A percentile compares a stretch with the other conserved stretches of the same genome.
These are phyloP conservation scores for Hansenula lynferdii DNA, from an alignment of 1,139 yeast species.

Conservation along the genomic window DNA sequence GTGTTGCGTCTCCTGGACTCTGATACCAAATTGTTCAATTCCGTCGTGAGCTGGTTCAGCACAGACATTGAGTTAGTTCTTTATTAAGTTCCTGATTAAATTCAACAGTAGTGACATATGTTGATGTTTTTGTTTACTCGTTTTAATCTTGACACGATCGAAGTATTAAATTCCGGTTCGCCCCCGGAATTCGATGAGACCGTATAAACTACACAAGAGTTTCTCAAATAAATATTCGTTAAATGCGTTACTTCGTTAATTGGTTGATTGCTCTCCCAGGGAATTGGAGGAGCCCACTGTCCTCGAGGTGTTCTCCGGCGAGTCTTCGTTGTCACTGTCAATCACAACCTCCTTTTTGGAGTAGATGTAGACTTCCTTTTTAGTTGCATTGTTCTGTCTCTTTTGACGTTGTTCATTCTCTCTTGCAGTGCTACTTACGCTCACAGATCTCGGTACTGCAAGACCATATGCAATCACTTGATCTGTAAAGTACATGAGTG, in stretches of 20 bases:
- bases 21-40: conserved; percentile 51
- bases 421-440: conserved; percentile 26
- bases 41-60: conserved; percentile 45
- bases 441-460: conserved; percentile 52
- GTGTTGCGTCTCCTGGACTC: conserved; percentile 70
- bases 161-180: too few species aligned
- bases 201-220: too few species aligned
- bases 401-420: conserved; percentile 18
- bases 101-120: too few species aligned
- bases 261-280: too few species aligned
- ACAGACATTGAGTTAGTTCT: too few species aligned
- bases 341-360: conserved; percentile 51
- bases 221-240: too few species aligned
- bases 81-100: too few species aligned
- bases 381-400: conserved; percentile 21
- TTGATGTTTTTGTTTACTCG: too few species aligned
- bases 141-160: too few species aligned
- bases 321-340: conserved; percentile 26
- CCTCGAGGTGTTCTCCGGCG: background rate
- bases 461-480: conserved; percentile 54
- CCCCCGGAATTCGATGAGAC: too few species aligned
- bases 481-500: conserved; percentile 45
- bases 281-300: background rate
- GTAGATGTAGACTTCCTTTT: conserved; percentile 46
- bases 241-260: too few species aligned